These are phyloP conservation scores for Termitomyces titanicus DNA, from an alignment of 768 basidiomycete genomes.

Conservation along the genomic window DNA sequence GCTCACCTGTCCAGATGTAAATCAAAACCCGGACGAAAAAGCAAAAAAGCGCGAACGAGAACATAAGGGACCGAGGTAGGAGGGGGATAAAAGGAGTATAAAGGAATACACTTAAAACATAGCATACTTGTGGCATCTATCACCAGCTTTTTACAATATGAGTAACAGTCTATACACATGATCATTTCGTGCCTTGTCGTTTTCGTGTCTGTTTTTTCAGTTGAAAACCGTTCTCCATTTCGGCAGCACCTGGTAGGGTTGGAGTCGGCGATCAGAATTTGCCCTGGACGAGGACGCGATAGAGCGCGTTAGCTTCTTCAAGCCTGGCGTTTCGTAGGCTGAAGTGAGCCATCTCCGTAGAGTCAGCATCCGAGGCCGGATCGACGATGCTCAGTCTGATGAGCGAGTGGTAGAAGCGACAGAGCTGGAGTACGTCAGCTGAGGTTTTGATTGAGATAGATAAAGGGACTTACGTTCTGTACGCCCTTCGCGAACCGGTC, in stretches of 20 bases:
- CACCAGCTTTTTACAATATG: constrained; percentile 3
- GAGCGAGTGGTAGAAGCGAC: constrained; percentile 71
- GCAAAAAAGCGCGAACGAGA: not conserved
- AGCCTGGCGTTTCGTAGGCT: constrained; percentile 67
- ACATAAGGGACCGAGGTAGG: not conserved
- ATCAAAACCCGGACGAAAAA: not conserved
- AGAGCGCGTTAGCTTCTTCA: constrained; percentile 74
- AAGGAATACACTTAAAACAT: constrained; percentile 15
- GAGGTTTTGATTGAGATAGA: not conserved
- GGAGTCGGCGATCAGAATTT: constrained; percentile 27
- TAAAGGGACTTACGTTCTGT: constrained; percentile 51
- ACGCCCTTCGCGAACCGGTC: constrained; percentile 72
- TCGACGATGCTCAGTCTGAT: constrained; percentile 67
- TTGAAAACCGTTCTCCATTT: not conserved
- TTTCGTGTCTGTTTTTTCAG: not conserved
- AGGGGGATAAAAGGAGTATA: constrained; percentile 1
- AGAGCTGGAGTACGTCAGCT: constrained; percentile 45
- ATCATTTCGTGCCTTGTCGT: constrained; percentile 9
- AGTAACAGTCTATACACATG: constrained; percentile 9
- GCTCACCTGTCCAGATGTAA: not conserved
- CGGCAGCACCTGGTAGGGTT: not conserved
- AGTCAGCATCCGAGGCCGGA: constrained; percentile 58
- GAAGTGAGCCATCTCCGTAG: constrained; percentile 77
- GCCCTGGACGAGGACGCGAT: constrained; percentile 55
- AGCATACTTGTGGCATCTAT: constrained; percentile 14